Conservation (phyloP, 257 asterid genomes). For the Solanum lycopersicoides region DNA sequence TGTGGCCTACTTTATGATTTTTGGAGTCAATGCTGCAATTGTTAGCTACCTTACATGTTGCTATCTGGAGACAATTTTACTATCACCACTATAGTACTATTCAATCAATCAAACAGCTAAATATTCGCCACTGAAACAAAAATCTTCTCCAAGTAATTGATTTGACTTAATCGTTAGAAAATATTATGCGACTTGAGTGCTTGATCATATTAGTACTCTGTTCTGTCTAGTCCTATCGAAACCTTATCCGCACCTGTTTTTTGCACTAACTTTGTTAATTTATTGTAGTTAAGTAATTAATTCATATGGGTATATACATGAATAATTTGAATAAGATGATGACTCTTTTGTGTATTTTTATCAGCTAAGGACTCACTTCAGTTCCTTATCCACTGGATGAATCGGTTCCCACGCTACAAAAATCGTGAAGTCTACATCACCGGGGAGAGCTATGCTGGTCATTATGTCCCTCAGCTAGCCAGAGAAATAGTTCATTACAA, state of each 20-base stretch:
- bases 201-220: neutral
- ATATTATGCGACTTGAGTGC: neutral
- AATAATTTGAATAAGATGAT: neutral
- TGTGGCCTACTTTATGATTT: neutral
- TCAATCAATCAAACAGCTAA: neutral
- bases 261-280: neutral
- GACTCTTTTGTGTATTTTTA: neutral
- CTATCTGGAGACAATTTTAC: neutral
- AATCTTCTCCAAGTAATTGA: neutral
- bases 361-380: slow-evolving; percentile 74
- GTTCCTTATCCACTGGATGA: slow-evolving; percentile 73
- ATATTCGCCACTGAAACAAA: neutral
- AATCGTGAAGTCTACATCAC: slow-evolving; percentile 53
- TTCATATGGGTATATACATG: neutral
- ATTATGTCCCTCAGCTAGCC: slow-evolving; percentile 86
- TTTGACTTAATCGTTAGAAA: neutral
- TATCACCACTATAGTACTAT: neutral
- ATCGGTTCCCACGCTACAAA: slow-evolving; percentile 75
- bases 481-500: slow-evolving; percentile 53
- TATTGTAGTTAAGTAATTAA: neutral
- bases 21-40: neutral
- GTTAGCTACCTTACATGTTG: neutral
- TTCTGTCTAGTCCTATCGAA: neutral
- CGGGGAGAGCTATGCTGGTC: slow-evolving; percentile 97
- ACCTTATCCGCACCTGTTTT: neutral